Evolutionary conservation across 2,329 filamentous ascomycete genomes (phyloP), one percentile per base, ranked within the genome.

Genomic region (Trichophyton benhamiae): DNA sequence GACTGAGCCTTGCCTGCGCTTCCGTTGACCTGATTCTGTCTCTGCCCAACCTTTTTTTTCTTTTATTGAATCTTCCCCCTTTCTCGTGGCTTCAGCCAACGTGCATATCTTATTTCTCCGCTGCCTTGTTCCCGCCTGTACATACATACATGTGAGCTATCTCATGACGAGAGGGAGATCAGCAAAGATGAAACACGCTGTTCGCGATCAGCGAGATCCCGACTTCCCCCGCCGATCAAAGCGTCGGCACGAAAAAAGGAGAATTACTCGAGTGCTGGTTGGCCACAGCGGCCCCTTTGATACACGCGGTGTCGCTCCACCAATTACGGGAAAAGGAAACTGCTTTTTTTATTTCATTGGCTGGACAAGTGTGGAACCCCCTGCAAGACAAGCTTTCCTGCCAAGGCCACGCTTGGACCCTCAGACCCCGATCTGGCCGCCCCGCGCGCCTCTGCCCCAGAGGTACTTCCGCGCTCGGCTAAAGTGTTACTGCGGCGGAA

Each of bases 221-320:
- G 49, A 55, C 49, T 36, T 55, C 27, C 20, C 46, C 46, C 49
- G 49, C 49, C 49, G 49, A 55, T 55, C 49, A 33, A 55, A 55
- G 49, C 49, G 49, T 55, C 49, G 27, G 49, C 2, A 36, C 49
- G 13, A 55, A 36, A 36, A 55, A 55, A 55, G 49, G 49, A 36
- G 27, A 55, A 55, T 55, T 55, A 30, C 8, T 13, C 15, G 7
- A 20, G 13, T 2, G 15, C 27, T 55, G 49, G 36, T 55, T 55
- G 49, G 49, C 5, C 27, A n/a, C 15, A 11, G n/a, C 6, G 11
- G 9, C 49, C 49, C 27, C 17, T 8, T 33, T 20, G 7, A n/a
- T 5, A 20, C 49, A 36, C 13, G 27, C 49, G 49, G 49, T 4
- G 4, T 17, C 33, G 49, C 30, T 36, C 49, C 49, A 55, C 49